Conservation (phyloP, 768 basidiomycete genomes). For the Fomitopsis serialis region DNA sequence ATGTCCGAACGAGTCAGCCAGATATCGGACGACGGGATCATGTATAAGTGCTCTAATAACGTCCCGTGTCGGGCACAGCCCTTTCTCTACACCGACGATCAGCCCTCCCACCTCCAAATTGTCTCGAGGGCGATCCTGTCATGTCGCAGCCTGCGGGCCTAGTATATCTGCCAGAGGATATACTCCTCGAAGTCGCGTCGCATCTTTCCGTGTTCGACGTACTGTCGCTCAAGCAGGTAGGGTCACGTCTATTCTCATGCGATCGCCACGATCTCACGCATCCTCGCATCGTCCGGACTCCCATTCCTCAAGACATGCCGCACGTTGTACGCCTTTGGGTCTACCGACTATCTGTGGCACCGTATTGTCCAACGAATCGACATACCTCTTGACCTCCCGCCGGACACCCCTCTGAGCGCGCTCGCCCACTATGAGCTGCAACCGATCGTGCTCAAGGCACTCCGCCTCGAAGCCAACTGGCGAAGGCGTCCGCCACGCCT, state of each 20-base stretch:
- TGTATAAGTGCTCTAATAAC: too few species aligned
- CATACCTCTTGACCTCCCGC: conserved; percentile 38
- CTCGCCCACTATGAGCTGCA: conserved; percentile 39
- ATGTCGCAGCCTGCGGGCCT: conserved; percentile 11
- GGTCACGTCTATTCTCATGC: conserved; percentile 2
- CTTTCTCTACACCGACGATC: too few species aligned
- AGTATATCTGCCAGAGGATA: conserved; percentile 36
- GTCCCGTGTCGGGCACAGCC: too few species aligned
- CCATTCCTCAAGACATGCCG: conserved; percentile 47
- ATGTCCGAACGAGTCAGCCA: too few species aligned
- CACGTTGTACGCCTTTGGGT: conserved; percentile 47
- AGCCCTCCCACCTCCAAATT: too few species aligned
- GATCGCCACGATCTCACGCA: neutral
- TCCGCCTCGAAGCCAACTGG: conserved; percentile 52
- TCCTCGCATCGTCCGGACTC: neutral
- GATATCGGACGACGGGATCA: too few species aligned
- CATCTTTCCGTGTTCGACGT: conserved; percentile 35
- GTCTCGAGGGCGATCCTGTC: too few species aligned
- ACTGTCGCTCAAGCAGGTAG: conserved; percentile 45
- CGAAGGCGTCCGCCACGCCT: conserved; percentile 26
- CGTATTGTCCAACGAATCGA: conserved; percentile 27
- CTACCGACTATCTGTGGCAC: conserved; percentile 53
- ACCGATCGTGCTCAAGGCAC: conserved; percentile 33
- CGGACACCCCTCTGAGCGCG: conserved; percentile 23
- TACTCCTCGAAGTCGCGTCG: conserved; percentile 34